Evolutionary conservation across 805 yeast genomes (phyloP).

Genomic region (Metschnikowia amazonensis): DNA sequence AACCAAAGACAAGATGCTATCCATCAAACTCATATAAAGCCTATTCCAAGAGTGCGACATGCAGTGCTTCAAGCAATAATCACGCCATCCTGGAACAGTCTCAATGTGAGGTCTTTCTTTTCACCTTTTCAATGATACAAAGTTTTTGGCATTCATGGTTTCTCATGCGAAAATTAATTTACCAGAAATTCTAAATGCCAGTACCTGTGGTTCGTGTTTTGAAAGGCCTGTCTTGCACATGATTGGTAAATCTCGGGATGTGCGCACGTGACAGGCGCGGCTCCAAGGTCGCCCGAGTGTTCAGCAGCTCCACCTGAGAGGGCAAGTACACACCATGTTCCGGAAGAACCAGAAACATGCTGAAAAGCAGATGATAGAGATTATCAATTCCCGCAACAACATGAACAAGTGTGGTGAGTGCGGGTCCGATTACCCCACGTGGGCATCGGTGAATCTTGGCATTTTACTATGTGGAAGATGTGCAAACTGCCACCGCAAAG

Average conservation of each 20-base stretch:
- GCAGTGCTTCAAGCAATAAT: too few species aligned
- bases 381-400: constrained; percentile 58
- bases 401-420: constrained; percentile 79
- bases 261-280: neutral
- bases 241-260: too few species aligned
- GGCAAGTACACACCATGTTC: constrained; percentile 24
- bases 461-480: constrained; percentile 80
- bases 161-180: too few species aligned
- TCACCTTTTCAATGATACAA: too few species aligned
- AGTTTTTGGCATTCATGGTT: too few species aligned
- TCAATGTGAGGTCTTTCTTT: too few species aligned
- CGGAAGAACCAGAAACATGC: constrained; percentile 40
- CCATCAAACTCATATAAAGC: neutral
- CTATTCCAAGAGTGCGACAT: too few species aligned
- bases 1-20: neutral
- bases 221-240: too few species aligned
- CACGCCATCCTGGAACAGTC: too few species aligned
- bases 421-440: constrained; percentile 61
- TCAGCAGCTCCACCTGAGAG: neutral
- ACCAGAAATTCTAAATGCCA: too few species aligned
- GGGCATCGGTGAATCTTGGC: constrained; percentile 52
- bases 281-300: neutral
- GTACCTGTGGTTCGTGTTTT: too few species aligned
- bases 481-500: constrained; percentile 69
- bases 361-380: constrained; percentile 52